These are phyloP conservation scores for Gaertneriomyces semiglobifer DNA, from an alignment of 192 early-diverging fungal species.

Conservation along the genomic window DNA sequence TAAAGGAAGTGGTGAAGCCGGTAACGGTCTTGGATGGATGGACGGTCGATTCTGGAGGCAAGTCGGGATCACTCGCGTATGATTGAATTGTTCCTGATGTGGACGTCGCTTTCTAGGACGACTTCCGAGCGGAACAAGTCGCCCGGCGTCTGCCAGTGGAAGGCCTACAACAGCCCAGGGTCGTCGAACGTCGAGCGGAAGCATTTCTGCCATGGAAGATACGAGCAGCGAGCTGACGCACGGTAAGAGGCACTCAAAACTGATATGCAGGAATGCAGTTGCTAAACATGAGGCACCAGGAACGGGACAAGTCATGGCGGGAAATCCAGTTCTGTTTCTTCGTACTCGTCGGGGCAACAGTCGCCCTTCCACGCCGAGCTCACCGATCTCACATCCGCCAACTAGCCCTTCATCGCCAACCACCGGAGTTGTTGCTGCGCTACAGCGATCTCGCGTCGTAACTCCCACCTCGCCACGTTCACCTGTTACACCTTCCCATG, in stretches of 20 bases:
- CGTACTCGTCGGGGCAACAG: constrained; percentile 11
- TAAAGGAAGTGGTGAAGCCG: no score
- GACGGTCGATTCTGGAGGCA: no score
- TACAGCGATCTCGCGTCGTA: no score
- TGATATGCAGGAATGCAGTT: not conserved
- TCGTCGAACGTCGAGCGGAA: not conserved
- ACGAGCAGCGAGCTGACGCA: constrained; percentile 34
- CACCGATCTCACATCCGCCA: not conserved
- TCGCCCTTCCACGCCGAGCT: no score
- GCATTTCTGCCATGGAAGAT: constrained; percentile 14
- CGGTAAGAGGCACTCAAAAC: constrained; percentile 14
- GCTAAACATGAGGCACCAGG: constrained; percentile 15
- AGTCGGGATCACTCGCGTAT: no score
- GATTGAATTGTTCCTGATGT: no score
- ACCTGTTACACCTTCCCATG: no score
- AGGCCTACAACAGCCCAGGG: constrained; percentile 11
- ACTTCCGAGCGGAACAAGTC: not conserved
- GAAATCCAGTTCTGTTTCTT: constrained; percentile 43
- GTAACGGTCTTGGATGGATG: no score
- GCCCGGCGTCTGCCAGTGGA: constrained; percentile 8
- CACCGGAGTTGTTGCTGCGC: no score
- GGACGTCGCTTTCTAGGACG: no score
- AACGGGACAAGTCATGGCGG: constrained; percentile 34
- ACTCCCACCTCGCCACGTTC: no score
- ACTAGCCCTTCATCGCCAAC: not conserved